Conservation (phyloP, 352 stramenopile genomes). For the Globisporangium polare region DNA sequence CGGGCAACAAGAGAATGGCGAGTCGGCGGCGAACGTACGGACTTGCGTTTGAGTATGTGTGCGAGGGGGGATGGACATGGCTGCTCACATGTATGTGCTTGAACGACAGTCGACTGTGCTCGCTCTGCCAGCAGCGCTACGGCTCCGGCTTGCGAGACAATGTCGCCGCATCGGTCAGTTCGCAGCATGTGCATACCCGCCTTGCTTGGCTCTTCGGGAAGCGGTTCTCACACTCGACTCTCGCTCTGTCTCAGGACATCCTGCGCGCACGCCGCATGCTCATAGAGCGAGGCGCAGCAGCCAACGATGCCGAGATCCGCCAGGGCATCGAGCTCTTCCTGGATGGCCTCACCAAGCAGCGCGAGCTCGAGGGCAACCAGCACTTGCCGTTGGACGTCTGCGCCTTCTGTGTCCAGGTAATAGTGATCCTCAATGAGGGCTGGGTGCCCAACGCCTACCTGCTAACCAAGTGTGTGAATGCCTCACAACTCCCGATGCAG, state of each 20-base stretch:
- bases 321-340: constrained; percentile 47
- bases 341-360: constrained; percentile 27
- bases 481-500: constrained; percentile 14
- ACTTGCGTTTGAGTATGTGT: too few relatives aligned
- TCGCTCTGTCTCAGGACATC: constrained; percentile 31
- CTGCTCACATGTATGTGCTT: too few relatives aligned
- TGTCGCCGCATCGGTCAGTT: constrained; percentile 37
- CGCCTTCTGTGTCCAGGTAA: constrained; percentile 37
- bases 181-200: neutral
- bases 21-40: neutral
- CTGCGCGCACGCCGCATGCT: constrained; percentile 53
- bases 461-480: neutral
- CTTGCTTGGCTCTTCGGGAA: neutral
- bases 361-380: constrained; percentile 27
- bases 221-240: constrained; percentile 2
- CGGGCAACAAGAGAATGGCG: neutral
- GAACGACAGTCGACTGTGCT: constrained; percentile 29
- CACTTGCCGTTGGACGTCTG: constrained; percentile 41
- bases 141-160: constrained; percentile 45
- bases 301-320: constrained; percentile 20
- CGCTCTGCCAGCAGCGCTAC: constrained; percentile 46
- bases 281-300: constrained; percentile 29
- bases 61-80: too few relatives aligned
- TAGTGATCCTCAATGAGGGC: neutral
- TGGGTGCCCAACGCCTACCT: neutral